A percentile compares a stretch with the other conserved stretches of the same genome.
These are phyloP conservation scores for Hypericum androsaemum DNA, from an alignment of 345 rosid species.

Conservation along the genomic window DNA sequence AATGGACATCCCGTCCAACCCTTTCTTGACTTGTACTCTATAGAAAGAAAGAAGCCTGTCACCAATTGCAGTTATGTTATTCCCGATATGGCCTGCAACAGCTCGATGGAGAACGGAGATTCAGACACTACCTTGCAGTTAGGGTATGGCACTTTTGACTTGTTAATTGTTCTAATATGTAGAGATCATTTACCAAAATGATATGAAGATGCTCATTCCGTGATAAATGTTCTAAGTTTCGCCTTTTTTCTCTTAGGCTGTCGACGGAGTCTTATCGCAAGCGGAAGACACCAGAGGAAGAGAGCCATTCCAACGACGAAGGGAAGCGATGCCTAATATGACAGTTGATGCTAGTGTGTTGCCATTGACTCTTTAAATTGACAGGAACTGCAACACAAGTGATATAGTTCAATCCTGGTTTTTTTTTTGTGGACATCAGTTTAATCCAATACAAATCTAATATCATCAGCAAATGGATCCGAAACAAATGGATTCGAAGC, in stretches of 20 bases:
- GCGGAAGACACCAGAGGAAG: constrained; percentile 42
- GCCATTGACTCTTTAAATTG: constrained; percentile 5
- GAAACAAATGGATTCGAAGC: too few species aligned
- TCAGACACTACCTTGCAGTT: constrained; percentile 81
- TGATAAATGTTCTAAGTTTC: not conserved
- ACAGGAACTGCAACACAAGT: constrained; percentile 5
- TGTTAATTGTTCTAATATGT: too few species aligned
- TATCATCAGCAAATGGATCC: too few species aligned
- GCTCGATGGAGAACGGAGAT: constrained; percentile 40
- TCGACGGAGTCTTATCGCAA: constrained; percentile 42
- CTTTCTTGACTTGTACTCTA: constrained; percentile 43
- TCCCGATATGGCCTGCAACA: constrained; percentile 30
- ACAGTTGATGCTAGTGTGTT: constrained; percentile 5
- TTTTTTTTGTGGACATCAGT: too few species aligned
- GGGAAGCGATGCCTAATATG: constrained; percentile 25
- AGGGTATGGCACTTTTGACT: constrained; percentile 36
- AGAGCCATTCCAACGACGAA: constrained; percentile 40
- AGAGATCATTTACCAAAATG: too few species aligned
- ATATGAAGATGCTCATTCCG: too few species aligned
- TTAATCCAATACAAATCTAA: too few species aligned
- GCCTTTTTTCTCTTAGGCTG: constrained; percentile 34
- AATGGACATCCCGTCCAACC: constrained; percentile 30
- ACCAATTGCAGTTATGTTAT: constrained; percentile 21
- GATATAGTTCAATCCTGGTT: too few species aligned
- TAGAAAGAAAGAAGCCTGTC: constrained; percentile 35